Evolutionary conservation across 2,329 filamentous ascomycete species (phyloP), one percentile per base, ranked within the genome.

Genomic region (Pyricularia sp.): DNA sequence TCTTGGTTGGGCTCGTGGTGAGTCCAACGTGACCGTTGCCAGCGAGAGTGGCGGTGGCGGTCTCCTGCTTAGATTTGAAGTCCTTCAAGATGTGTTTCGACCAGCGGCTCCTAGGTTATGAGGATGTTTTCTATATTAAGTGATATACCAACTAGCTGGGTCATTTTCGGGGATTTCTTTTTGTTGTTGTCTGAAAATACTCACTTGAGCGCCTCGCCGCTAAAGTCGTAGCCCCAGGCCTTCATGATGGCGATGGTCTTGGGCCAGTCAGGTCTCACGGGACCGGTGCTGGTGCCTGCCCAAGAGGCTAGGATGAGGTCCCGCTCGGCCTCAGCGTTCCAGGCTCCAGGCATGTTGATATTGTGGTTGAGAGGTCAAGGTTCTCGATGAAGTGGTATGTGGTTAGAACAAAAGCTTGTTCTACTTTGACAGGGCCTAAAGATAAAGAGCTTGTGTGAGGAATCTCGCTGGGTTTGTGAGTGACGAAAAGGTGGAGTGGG

Each of bases 251-350:
- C 28, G 17, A 26, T 59, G 23, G 42, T 50, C 17, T 66, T 68
- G 42, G n/a, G 20, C 69, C 69, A 69, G 23, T 68, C 61, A 5
- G 61, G 42, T 42, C 61, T 69, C 20, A 69, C 5, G 11, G 64
- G 65, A 20, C 63, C 69, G 23, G 5, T 20, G 42, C 33, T 65
- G 26, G 14, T 25, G 9, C 36, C 59, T 11, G 26, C 36, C 63
- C 61, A 65, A 25, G 64, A n/a, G 28, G 69, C 69, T 2, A 69
- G 23, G 9, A 68, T 66, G 14, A 69, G 26, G 23, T 69, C 69
- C 10, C 30, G 61, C 30, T 69, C 69, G 14, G 69, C 36, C n/a
- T 58, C 66, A 1, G 36, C 66, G 12, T 23, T 66, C 69, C 69
- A 69, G 14, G 59, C 23, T 63, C 59, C 4, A 63, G 59, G 25